phyloP scores from a whole-genome alignment of 2,329 filamentous ascomycete species.

The Hirsutella thompsonii region DNA sequence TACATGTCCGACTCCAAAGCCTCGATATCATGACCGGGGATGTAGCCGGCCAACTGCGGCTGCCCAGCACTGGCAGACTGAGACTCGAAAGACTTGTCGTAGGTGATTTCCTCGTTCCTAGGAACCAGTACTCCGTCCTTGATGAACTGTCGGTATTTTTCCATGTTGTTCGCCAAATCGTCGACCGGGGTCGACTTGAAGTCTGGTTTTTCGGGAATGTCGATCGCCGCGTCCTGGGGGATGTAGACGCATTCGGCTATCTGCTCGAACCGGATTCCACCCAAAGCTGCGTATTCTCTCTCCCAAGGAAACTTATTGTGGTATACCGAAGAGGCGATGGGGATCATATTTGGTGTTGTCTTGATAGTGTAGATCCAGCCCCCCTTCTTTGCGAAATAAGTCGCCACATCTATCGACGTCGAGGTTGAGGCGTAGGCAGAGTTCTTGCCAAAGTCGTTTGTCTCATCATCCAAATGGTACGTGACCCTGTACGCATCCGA shows the following conservation, averaged over 20 bases:
- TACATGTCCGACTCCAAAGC: background rate
- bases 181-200: background rate
- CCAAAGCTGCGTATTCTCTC: background rate
- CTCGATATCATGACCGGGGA: background rate
- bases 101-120: background rate
- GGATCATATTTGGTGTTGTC: background rate
- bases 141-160: background rate
- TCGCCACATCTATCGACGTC: background rate
- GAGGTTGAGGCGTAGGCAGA: background rate
- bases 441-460: background rate
- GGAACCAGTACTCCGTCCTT: background rate
- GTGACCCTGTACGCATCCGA: background rate
- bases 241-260: background rate
- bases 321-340: background rate
- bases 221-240: background rate
- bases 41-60: background rate
- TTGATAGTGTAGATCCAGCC: background rate
- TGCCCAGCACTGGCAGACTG: background rate
- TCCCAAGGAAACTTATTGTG: background rate
- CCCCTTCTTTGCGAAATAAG: background rate
- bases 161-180: background rate
- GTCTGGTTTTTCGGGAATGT: background rate
- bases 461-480: background rate
- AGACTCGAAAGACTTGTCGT: background rate
- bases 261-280: background rate